These are phyloP conservation scores for Diaporthe ilicicola DNA, from an alignment of 2,329 filamentous ascomycete genomes.

Conservation along the genomic window DNA sequence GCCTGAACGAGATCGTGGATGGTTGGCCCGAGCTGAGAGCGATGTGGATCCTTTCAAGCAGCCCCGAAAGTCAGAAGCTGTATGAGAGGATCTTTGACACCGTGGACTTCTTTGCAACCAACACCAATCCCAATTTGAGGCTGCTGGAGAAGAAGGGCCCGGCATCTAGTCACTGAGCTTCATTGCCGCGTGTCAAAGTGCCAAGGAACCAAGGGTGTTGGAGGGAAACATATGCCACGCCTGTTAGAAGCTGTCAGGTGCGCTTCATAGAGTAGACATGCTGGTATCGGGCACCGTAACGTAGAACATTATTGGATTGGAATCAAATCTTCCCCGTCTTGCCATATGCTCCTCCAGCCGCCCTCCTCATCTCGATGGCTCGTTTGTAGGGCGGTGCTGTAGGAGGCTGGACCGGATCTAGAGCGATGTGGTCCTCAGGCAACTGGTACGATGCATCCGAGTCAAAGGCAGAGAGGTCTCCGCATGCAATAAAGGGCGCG, in stretches of 20 bases:
- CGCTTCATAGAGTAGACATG: not conserved
- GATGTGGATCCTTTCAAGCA: constrained; percentile 61
- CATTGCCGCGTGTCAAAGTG: not conserved
- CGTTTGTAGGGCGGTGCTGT: constrained; percentile 95
- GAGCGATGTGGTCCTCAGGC: constrained; percentile 83
- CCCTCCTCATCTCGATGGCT: constrained; percentile 83
- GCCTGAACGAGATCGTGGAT: constrained; percentile 63
- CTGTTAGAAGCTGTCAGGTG: not conserved
- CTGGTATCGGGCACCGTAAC: not conserved
- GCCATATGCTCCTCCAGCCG: constrained; percentile 78
- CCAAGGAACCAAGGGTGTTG: not conserved
- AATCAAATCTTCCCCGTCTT: constrained; percentile 62
- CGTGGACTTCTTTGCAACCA: constrained; percentile 35
- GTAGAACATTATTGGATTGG: not conserved
- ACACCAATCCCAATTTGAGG: constrained; percentile 21
- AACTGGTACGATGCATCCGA: constrained; percentile 94
- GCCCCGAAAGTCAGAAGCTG: constrained; percentile 46
- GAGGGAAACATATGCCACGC: not conserved
- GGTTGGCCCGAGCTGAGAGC: constrained; percentile 68
- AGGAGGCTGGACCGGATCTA: constrained; percentile 93
- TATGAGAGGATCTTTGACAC: constrained; percentile 59
- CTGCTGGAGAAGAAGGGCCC: constrained; percentile 52
- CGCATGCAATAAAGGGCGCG: constrained; percentile 95
- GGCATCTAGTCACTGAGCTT: constrained; percentile 31
- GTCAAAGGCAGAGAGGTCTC: constrained; percentile 93